Conservation (phyloP, 163 green algal genomes). For the Chlorella variabilis region DNA sequence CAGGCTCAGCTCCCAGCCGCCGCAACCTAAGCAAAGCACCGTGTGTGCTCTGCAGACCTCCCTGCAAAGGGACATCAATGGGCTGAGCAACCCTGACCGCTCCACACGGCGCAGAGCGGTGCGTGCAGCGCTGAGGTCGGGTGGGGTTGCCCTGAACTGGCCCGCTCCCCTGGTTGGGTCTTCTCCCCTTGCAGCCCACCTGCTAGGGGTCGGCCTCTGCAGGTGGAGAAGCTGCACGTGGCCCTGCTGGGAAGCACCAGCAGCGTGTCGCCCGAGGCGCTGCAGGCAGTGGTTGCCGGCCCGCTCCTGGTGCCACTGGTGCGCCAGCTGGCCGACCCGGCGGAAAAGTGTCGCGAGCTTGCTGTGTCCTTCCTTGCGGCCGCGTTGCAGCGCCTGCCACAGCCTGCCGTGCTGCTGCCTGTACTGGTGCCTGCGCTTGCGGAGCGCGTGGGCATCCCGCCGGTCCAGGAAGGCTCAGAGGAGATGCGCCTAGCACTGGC, state of each 20-base stretch:
- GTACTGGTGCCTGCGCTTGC: constrained; percentile 64
- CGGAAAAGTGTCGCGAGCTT: constrained; percentile 61
- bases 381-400: constrained; percentile 35
- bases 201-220: too few species aligned
- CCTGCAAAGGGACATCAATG: constrained; percentile 76
- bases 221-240: constrained; percentile 40
- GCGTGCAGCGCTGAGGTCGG: too few species aligned
- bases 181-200: too few species aligned
- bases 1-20: too few species aligned
- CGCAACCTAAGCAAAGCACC: too few species aligned
- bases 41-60: too few species aligned
- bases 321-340: constrained; percentile 56
- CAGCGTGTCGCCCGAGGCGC: constrained; percentile 8
- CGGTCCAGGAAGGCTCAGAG: constrained; percentile 51
- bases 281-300: constrained; percentile 50
- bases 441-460: constrained; percentile 57
- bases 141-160: not conserved
- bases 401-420: constrained; percentile 58
- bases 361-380: constrained; percentile 45
- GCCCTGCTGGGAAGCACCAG: constrained; percentile 50
- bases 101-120: constrained; percentile 46
- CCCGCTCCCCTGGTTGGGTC: not conserved
- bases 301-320: constrained; percentile 64
- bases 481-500: constrained; percentile 51
- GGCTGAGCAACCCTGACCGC: constrained; percentile 75